phyloP scores from a whole-genome alignment of 768 basidiomycete species.

The Hypsizygus marmoreus region DNA sequence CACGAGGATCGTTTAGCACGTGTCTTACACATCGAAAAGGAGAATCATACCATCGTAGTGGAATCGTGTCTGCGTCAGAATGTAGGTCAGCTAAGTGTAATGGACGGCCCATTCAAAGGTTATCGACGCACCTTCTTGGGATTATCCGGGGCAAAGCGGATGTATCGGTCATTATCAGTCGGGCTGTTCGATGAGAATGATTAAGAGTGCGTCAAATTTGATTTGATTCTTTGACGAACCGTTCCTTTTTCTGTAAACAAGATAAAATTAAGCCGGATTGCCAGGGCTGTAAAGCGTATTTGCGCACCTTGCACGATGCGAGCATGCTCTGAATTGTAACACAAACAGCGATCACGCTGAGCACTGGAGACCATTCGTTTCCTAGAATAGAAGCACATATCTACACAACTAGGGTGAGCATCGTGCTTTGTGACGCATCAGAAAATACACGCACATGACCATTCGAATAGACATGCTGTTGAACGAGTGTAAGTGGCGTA shows the following conservation, averaged over 20 bases:
- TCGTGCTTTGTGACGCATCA: neutral
- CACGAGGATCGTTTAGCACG: slow-evolving; percentile 12
- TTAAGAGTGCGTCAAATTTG: too few species aligned
- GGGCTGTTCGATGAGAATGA: slow-evolving; percentile 54
- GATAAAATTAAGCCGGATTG: neutral
- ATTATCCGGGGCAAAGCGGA: slow-evolving; percentile 75
- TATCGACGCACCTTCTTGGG: slow-evolving; percentile 73
- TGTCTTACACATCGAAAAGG: slow-evolving; percentile 1
- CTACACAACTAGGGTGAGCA: slow-evolving; percentile 35
- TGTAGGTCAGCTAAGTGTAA: slow-evolving; percentile 9
- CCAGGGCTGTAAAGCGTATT: neutral
- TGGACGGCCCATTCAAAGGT: neutral
- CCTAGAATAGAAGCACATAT: slow-evolving; percentile 91
- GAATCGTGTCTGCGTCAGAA: slow-evolving; percentile 62
- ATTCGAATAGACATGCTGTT: slow-evolving; percentile 86
- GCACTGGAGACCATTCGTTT: slow-evolving; percentile 88
- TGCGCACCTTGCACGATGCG: slow-evolving; percentile 80
- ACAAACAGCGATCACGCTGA: slow-evolving; percentile 80
- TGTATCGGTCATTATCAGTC: slow-evolving; percentile 82
- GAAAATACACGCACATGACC: slow-evolving; percentile 61
- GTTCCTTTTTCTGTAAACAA: slow-evolving; percentile 47
- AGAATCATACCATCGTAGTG: slow-evolving; percentile 75
- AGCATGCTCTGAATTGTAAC: slow-evolving; percentile 92
- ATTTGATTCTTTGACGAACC: slow-evolving; percentile 47
- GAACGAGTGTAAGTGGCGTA: slow-evolving; percentile 12